Conservation (phyloP, 106 monocot genomes). For the Acorus gramineus region DNA sequence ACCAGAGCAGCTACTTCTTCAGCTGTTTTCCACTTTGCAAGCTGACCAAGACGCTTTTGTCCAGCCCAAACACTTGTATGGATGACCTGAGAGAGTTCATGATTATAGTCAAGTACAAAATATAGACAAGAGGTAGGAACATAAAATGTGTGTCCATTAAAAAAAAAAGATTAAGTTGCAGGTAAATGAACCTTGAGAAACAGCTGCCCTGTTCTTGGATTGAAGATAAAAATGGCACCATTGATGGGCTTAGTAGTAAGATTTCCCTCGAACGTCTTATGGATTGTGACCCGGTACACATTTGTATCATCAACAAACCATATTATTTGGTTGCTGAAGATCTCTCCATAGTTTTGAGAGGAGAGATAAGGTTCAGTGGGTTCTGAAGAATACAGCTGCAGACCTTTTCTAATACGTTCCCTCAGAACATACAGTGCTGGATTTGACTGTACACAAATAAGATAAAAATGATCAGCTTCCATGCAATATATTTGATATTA, state of each 20-base stretch:
- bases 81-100: conserved; percentile 56
- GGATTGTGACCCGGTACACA: conserved; percentile 96
- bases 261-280: conserved; percentile 99
- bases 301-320: conserved; percentile 99
- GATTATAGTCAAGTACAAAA: not conserved
- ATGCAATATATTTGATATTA: not conserved
- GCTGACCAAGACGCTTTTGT: conserved; percentile 97
- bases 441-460: conserved; percentile 58
- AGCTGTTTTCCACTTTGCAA: conserved; percentile 99
- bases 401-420: conserved; percentile 92
- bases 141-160: not conserved
- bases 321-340: conserved; percentile 99
- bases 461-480: not conserved
- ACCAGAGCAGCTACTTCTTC: conserved; percentile 98
- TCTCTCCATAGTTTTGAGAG: conserved; percentile 99
- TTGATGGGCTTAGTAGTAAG: conserved; percentile 98
- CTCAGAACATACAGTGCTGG: conserved; percentile 95
- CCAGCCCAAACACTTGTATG: conserved; percentile 99
- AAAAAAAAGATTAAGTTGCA: not conserved
- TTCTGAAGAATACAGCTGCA: conserved; percentile 98
- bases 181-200: conserved; percentile 66
- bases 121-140: not conserved
- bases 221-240: conserved; percentile 99
- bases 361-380: conserved; percentile 99
- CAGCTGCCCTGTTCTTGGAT: conserved; percentile 93